Conservation (phyloP, 192 early-diverging fungal species). For the Coemansia sp. region DNA sequence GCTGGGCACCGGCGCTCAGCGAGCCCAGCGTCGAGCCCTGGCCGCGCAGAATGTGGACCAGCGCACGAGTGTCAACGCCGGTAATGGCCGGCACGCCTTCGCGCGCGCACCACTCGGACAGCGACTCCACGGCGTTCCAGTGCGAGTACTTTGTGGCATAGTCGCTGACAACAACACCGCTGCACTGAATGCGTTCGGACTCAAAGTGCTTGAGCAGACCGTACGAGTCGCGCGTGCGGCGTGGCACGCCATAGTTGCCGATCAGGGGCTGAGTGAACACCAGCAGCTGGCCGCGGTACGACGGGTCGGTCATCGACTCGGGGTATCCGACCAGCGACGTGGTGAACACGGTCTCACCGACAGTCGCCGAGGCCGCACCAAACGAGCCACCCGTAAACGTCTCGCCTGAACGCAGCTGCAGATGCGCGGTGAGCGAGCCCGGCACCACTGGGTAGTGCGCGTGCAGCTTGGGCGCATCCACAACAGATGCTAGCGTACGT, state of each 20-base stretch:
- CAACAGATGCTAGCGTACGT: constrained; percentile 47
- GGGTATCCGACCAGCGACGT: constrained; percentile 94
- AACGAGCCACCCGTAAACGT: constrained; percentile 84
- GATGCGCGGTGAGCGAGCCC: constrained; percentile 58
- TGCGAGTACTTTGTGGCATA: constrained; percentile 91
- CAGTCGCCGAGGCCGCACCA: constrained; percentile 66
- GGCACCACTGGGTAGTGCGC: constrained; percentile 57
- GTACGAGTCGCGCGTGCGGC: constrained; percentile 67
- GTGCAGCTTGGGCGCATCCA: constrained; percentile 23
- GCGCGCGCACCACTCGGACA: constrained; percentile 85
- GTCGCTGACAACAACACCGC: constrained; percentile 86
- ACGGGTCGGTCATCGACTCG: constrained; percentile 97
- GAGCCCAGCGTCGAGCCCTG: constrained; percentile 85
- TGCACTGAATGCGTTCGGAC: constrained; percentile 78
- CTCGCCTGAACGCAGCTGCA: constrained; percentile 81
- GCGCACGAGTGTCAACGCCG: constrained; percentile 89
- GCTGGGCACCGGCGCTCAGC: constrained; percentile 62
- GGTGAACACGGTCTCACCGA: constrained; percentile 96
- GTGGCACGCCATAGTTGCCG: constrained; percentile 95
- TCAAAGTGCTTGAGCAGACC: constrained; percentile 89
- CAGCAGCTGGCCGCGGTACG: constrained; percentile 94
- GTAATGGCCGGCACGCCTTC: constrained; percentile 82
- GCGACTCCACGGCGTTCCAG: constrained; percentile 88
- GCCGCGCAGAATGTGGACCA: constrained; percentile 80
- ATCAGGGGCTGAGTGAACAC: constrained; percentile 95